Evolutionary conservation across 169 alveolate genomes (phyloP).

Genomic region (Babesia caballi): DNA sequence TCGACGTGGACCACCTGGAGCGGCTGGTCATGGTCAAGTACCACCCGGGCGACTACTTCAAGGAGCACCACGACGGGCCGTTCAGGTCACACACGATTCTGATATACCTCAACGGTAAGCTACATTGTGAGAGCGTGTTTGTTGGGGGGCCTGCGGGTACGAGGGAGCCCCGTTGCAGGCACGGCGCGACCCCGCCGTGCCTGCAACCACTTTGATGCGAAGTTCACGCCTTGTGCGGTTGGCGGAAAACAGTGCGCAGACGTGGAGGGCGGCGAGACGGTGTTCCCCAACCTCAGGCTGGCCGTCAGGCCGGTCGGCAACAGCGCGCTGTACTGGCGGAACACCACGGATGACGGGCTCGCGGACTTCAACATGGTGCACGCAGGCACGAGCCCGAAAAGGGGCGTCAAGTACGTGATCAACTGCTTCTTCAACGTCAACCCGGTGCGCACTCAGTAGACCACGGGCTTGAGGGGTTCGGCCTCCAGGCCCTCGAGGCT

Average conservation of each 20-base stretch:
- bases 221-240: background rate
- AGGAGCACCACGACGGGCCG: conserved; percentile 77
- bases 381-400: conserved; percentile 64
- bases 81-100: conserved; percentile 71
- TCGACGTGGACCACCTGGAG: conserved; percentile 63
- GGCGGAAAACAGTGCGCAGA: conserved; percentile 18
- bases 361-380: conserved; percentile 68
- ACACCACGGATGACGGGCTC: conserved; percentile 57
- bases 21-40: conserved; percentile 77
- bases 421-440: conserved; percentile 57
- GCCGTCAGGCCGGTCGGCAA: conserved; percentile 71
- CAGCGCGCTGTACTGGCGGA: conserved; percentile 73
- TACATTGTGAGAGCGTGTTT: too few relatives aligned
- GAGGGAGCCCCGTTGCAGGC: background rate
- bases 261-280: conserved; percentile 76
- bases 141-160: too few relatives aligned
- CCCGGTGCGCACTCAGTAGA: conserved; percentile 44
- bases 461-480: conserved; percentile 59
- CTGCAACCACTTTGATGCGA: background rate
- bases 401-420: conserved; percentile 51
- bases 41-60: conserved; percentile 72
- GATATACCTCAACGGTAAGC: conserved; percentile 67
- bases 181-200: background rate
- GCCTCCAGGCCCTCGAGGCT: conserved; percentile 60
- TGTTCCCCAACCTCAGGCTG: conserved; percentile 67